Base-by-base conservation (phyloP, 257 asterid genomes). In the Agastache rugosa region DNA sequence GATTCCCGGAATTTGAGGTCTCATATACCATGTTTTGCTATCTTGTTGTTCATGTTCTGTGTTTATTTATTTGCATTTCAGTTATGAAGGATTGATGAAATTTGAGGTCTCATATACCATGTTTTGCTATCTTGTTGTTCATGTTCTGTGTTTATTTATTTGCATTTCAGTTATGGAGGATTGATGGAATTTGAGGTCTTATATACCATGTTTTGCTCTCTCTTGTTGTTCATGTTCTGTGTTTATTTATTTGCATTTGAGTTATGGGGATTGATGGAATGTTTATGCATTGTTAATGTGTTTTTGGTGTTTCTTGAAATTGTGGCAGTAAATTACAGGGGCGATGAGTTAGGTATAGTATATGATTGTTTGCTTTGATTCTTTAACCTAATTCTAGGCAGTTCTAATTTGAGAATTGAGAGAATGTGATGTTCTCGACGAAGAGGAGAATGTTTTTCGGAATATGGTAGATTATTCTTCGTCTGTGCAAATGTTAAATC, bases 141-240 rank as follows among this genome's bases (percentile, higher is more conserved):
- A 8, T 62, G 3, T 14, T 59, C 9, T 23, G 10, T 63, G 20
- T 16, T 25, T 70, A 14, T 63, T 39, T 35, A 6, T 71, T 14
- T 63, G 67, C 27, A 20, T 37, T 58, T 27, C 27, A 44, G 22
- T 51, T 67, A 9, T 71, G 50, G n/a, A n/a, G n/a, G n/a, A n/a
- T n/a, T n/a, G n/a, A n/a, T n/a, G n/a, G n/a, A 79, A 81, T 83
- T 79, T 71, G 66, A 86, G 97, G 98, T 91, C 16, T 91, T 20
- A 37, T 58, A 6, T 63, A 17, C 29, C 44, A 59, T 71, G 17
- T 45, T 37, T 55, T 61, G 11, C n/a, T n/a, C 67, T 34, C n/a
- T 50, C 71, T 69, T 50, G 12, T 4, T 19, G 11, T 22, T 25
- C 11, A 8, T 62, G 3, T 14, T 59, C 9, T 23, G 10, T 63